Evolutionary conservation across 768 basidiomycete genomes (phyloP).

Genomic region (Suillus discolor): DNA sequence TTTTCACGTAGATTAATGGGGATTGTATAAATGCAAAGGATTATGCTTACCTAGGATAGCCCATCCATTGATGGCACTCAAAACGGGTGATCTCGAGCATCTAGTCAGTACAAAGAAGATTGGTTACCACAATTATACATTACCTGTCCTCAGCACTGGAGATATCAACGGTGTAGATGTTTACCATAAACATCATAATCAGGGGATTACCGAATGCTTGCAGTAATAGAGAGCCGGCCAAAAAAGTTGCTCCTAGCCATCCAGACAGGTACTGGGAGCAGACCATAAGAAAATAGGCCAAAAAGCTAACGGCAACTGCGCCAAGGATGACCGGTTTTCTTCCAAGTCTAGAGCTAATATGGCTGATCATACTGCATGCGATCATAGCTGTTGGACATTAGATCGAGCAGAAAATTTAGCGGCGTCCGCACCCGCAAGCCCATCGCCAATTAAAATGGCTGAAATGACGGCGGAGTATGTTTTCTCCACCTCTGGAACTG

Average conservation of each 20-base stretch:
- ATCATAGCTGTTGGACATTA: slow-evolving; percentile 22
- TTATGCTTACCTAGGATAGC: slow-evolving; percentile 24
- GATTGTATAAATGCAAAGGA: neutral
- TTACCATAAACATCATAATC: slow-evolving; percentile 22
- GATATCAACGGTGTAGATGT: slow-evolving; percentile 32
- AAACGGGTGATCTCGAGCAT: slow-evolving; percentile 23
- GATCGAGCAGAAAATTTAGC: neutral
- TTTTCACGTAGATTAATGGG: slow-evolving; percentile 10
- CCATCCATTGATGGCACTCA: slow-evolving; percentile 34
- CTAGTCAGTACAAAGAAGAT: slow-evolving; percentile 11
- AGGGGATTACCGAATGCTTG: slow-evolving; percentile 14
- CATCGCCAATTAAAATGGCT: slow-evolving; percentile 15
- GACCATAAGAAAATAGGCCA: slow-evolving; percentile 18
- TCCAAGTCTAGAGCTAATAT: slow-evolving; percentile 28
- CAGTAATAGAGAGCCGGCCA: slow-evolving; percentile 23
- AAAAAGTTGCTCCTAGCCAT: slow-evolving; percentile 18
- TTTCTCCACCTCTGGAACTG: slow-evolving; percentile 21
- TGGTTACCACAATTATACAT: neutral
- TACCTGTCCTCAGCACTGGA: slow-evolving; percentile 28
- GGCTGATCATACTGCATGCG: slow-evolving; percentile 24
- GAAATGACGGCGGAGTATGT: slow-evolving; percentile 26
- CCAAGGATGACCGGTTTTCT: slow-evolving; percentile 27
- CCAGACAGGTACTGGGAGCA: slow-evolving; percentile 19
- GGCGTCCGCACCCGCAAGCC: slow-evolving; percentile 24
- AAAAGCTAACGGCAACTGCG: slow-evolving; percentile 11